Evolutionary conservation across 1,284 basidiomycete genomes (phyloP), one percentile per base, ranked within the genome.

Genomic region (Moniliella sp.): DNA sequence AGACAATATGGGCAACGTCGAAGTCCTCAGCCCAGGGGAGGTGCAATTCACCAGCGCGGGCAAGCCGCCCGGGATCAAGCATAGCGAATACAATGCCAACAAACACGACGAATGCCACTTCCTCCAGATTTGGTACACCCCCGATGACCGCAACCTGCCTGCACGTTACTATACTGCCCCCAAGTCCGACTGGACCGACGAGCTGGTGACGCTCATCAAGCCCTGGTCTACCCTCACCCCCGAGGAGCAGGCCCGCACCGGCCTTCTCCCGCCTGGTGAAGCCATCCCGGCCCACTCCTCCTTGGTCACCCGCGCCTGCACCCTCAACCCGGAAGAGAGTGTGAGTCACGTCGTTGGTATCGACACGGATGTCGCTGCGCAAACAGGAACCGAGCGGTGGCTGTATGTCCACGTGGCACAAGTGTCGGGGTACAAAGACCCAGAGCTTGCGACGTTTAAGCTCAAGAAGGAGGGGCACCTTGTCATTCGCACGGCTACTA

Each of bases 1-100:
- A 63, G 62, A 93, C 63, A 76, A 73, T 3, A 79, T 91, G 75
- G 75, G 75, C 25, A 88, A 91, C 62, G 68, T 70, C 34, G 86
- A 93, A 63, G 66, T 82, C 35, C 71, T 91, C 52, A 74, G 73
- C 51, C 73, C 80, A 10, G 86, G 84, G 1, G 78, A 82, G 48
- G 54, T 93, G 25, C 84, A 93, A 62, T 74, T 88, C 65, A 91
- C 83, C 18, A 78, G 75, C 2, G 75, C 82, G 0, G 83, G 84
- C 5, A 79, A 75, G 0, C n/a, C n/a, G n/a, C n/a, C n/a, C n/a
- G 80, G 80, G 2, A 82, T 84, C 44, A 68, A 72, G 0, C 80
- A 64, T 36, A 43, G 40, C 25, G 68, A 69, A 50, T 67, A 83
- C 62, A 83, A 81, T 40, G 77, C 80, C 53, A 70, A 76, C 15